phyloP scores from a whole-genome alignment of 345 rosid species.

The Hibiscus trionum region DNA sequence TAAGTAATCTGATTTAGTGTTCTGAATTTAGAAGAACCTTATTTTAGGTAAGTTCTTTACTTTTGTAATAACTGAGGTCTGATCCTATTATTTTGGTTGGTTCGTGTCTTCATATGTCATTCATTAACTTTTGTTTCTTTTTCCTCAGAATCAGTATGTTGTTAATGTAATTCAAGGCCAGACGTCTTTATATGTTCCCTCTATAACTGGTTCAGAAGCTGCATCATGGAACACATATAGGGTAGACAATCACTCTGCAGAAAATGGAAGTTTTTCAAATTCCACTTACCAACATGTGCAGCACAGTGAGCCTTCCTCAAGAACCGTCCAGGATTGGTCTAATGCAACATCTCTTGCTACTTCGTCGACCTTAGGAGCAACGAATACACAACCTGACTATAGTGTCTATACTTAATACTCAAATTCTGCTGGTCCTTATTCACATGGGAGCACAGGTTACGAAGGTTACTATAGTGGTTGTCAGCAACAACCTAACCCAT shows the following conservation, averaged over 20 bases:
- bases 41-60: neutral
- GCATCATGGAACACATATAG: constrained; percentile 49
- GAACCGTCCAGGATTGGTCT: constrained; percentile 38
- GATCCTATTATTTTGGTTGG: neutral
- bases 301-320: constrained; percentile 36
- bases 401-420: constrained; percentile 54
- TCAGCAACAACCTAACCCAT: constrained; percentile 75
- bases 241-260: constrained; percentile 43
- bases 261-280: constrained; percentile 46
- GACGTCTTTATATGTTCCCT: constrained; percentile 38
- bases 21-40: neutral
- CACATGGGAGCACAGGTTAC: constrained; percentile 66
- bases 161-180: constrained; percentile 62
- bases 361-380: constrained; percentile 51
- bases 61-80: neutral
- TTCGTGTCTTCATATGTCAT: neutral
- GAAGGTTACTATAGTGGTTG: constrained; percentile 65
- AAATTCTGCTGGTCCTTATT: constrained; percentile 57
- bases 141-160: constrained; percentile 45
- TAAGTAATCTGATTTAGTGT: neutral
- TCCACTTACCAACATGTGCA: constrained; percentile 48
- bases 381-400: constrained; percentile 52
- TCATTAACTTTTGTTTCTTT: neutral
- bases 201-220: constrained; percentile 34
- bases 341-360: constrained; percentile 44